Conservation (phyloP, 2,329 filamentous ascomycete genomes). For the Scorias spongiosa region DNA sequence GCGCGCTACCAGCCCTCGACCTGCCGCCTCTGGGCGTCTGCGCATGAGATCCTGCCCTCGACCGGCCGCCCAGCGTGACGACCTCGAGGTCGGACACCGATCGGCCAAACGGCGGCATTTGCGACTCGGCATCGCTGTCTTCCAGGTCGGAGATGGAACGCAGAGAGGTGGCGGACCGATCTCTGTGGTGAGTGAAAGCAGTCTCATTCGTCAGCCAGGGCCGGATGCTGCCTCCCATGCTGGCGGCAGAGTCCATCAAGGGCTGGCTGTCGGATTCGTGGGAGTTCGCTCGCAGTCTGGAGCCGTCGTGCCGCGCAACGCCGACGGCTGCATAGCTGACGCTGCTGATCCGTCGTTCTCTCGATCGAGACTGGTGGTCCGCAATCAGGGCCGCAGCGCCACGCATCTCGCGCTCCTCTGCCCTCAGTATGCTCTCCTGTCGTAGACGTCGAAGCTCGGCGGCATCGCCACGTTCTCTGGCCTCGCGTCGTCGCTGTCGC, state of each 20-base stretch:
- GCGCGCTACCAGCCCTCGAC: conserved; percentile 13
- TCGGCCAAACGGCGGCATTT: conserved; percentile 16
- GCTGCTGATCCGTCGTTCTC: conserved; percentile 54
- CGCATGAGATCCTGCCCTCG: conserved; percentile 12
- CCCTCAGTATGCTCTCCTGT: conserved; percentile 39
- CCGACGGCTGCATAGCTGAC: conserved; percentile 66
- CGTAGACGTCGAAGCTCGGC: conserved; percentile 50
- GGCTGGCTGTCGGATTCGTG: conserved; percentile 57
- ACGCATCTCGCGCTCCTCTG: conserved; percentile 23
- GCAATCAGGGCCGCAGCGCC: conserved; percentile 34
- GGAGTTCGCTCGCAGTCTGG: conserved; percentile 57
- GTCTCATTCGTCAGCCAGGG: conserved; percentile 15
- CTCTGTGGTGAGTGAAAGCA: conserved; percentile 24
- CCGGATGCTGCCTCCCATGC: conserved; percentile 30
- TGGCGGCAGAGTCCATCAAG: conserved; percentile 56
- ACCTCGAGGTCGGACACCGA: conserved; percentile 28
- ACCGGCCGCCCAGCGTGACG: conserved; percentile 24
- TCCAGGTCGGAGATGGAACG: conserved; percentile 21
- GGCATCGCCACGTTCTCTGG: conserved; percentile 55
- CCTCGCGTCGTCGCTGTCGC: conserved; percentile 54
- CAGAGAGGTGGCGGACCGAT: conserved; percentile 27
- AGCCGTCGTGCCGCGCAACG: conserved; percentile 62
- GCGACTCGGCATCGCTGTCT: conserved; percentile 6
- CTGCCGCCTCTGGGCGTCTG: conserved; percentile 8
- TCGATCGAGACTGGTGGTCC: conserved; percentile 44